phyloP scores from a whole-genome alignment of 73 alveolate species.

The Stentor roeselii region DNA sequence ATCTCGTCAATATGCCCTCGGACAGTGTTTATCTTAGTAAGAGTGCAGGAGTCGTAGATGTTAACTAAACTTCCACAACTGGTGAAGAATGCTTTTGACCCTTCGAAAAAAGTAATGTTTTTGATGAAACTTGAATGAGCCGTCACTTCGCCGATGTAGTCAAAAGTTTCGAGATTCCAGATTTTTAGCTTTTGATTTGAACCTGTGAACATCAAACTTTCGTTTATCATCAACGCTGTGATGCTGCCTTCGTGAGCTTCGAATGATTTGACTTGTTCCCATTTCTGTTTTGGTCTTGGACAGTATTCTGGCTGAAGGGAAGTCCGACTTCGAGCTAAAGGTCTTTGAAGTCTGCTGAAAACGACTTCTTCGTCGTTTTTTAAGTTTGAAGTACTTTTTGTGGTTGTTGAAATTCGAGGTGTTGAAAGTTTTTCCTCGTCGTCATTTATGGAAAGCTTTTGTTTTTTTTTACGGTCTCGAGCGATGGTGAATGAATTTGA shows the following conservation, averaged over 20 bases:
- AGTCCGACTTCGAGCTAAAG: background rate
- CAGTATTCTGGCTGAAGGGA: background rate
- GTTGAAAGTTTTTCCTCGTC: background rate
- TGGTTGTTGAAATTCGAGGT: background rate
- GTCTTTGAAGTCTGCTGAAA: background rate
- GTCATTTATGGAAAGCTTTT: background rate
- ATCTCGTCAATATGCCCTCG: constrained; percentile 65
- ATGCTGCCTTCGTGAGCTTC: constrained; percentile 24
- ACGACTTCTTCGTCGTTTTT: background rate
- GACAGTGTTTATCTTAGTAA: constrained; percentile 34
- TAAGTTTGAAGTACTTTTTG: background rate
- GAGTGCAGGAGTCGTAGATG: constrained; percentile 58
- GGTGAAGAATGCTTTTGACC: constrained; percentile 39
- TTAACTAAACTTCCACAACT: constrained; percentile 47
- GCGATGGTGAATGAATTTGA: background rate
- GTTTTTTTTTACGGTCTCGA: background rate
- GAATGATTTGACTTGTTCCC: background rate
- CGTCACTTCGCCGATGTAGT: constrained; percentile 39
- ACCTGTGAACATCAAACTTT: constrained; percentile 46
- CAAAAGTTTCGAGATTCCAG: constrained; percentile 58
- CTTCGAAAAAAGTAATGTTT: constrained; percentile 38
- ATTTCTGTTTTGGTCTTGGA: background rate
- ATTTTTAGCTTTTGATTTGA: constrained; percentile 55
- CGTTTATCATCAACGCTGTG: constrained; percentile 32
- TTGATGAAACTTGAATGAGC: constrained; percentile 46